Base-by-base conservation (phyloP, 805 yeast species). In the Yamadazyma olivae region DNA sequence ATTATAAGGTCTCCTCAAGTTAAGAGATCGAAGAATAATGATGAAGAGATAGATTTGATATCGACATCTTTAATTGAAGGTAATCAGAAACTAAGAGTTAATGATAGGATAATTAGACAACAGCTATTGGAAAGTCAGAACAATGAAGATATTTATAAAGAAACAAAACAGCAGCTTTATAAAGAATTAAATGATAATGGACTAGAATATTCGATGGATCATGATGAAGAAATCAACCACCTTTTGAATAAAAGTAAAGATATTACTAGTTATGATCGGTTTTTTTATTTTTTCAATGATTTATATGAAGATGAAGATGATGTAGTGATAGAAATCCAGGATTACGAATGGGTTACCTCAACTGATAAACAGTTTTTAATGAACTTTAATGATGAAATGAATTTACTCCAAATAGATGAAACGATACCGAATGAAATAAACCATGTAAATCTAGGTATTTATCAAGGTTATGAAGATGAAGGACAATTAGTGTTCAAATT, bases 281-380 rank as follows among this genome's bases (percentile, higher is more conserved):
- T 30, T 16, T 41, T 38, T 21, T 38, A 35, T 26, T 28, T 32
- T 16, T 38, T 32, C 23, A 36, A 33, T n/a, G 30, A 23, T 22
- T 17, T 17, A 3, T 6, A 17, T 5, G 5, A 12, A 4, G 8
- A 17, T n/a, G 15, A 14, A 4, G 12, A n/a, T 16, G 6, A 17
- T 4, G 3, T 7, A 13, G 18, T 23, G 32, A 20, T 20, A 20
- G 23, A 20, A 7, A 10, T 7, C 7, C 10, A 7, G 9, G 10
- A 10, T 7, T 20, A 20, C 10, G 10, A 20, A 7, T 20, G 23
- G 23, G 7, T 20, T 7, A 10, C 7, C 7, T 20, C 23, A 20
- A 20, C 9, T 20, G 23, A 20, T 10, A 20, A 10, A 10, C 23
- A 20, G 23, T n/a, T n/a, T n/a, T n/a, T n/a, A n/a, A n/a, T n/a